Conservation (phyloP, 2,329 filamentous ascomycete genomes). For the Sarocladium kiliense region DNA sequence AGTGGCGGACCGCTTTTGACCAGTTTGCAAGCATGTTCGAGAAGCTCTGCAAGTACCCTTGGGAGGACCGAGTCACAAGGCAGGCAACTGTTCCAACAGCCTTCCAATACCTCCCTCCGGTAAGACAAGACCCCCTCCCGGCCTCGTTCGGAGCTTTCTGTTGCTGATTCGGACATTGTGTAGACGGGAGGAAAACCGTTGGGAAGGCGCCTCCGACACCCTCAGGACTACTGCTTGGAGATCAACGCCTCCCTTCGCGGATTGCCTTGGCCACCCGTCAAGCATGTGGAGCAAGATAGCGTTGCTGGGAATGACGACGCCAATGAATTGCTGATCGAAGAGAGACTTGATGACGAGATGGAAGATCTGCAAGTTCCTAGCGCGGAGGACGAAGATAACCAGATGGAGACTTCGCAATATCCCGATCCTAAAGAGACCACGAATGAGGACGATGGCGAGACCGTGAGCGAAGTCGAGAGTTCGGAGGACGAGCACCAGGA, state of each 20-base stretch:
- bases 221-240: constrained; percentile 27
- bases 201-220: constrained; percentile 27
- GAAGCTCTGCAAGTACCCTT: constrained; percentile 51
- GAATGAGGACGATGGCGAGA: too few relatives aligned
- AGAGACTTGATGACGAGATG: constrained; percentile 1
- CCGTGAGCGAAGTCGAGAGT: too few relatives aligned
- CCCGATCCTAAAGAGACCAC: too few relatives aligned
- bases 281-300: constrained; percentile 3
- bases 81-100: constrained; percentile 21
- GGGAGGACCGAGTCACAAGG: constrained; percentile 48
- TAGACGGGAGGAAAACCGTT: constrained; percentile 33
- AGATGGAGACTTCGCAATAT: not conserved
- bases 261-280: constrained; percentile 19
- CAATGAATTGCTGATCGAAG: not conserved
- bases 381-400: not conserved
- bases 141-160: not conserved
- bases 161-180: not conserved
- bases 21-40: constrained; percentile 54
- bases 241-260: constrained; percentile 26
- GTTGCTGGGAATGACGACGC: not conserved
- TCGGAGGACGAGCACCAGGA: too few relatives aligned
- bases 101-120: constrained; percentile 42
- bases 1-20: constrained; percentile 38
- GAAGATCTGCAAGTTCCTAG: not conserved
- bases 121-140: constrained; percentile 22